Conservation (phyloP, 1,284 basidiomycete genomes). For the Rhodotorula sp. region DNA sequence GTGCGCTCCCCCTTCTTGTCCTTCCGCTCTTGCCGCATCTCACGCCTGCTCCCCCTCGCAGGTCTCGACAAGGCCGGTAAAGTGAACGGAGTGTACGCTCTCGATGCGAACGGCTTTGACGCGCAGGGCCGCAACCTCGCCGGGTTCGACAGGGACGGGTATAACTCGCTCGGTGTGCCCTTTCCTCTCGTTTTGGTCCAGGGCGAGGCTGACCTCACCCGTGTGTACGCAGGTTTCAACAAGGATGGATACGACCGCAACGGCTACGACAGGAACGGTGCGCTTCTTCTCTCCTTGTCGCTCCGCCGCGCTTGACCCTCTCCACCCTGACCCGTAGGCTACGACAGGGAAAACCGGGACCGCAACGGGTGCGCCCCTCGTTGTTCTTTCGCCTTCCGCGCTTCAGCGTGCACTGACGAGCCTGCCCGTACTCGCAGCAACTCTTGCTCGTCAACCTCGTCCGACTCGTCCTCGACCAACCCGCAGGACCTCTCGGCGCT, state of each 20-base stretch:
- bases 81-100: background rate
- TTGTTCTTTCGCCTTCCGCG: too few species aligned
- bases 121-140: background rate
- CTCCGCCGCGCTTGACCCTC: background rate
- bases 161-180: background rate
- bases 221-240: constrained; percentile 3
- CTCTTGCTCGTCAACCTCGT: background rate
- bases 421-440: background rate
- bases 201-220: background rate
- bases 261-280: constrained; percentile 12
- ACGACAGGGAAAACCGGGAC: background rate
- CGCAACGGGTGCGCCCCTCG: background rate
- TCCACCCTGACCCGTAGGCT: background rate
- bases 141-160: background rate
- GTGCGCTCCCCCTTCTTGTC: background rate
- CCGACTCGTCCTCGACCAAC: constrained; percentile 1
- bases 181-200: too few species aligned
- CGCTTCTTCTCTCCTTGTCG: background rate
- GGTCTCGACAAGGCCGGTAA: constrained; percentile 3
- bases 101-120: constrained; percentile 6
- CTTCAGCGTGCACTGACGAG: background rate
- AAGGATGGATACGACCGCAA: background rate
- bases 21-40: background rate
- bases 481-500: background rate
- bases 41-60: background rate